Base-by-base conservation (phyloP, 164 flowering plant species). In the Kalanchoe fedtschenkoi region DNA sequence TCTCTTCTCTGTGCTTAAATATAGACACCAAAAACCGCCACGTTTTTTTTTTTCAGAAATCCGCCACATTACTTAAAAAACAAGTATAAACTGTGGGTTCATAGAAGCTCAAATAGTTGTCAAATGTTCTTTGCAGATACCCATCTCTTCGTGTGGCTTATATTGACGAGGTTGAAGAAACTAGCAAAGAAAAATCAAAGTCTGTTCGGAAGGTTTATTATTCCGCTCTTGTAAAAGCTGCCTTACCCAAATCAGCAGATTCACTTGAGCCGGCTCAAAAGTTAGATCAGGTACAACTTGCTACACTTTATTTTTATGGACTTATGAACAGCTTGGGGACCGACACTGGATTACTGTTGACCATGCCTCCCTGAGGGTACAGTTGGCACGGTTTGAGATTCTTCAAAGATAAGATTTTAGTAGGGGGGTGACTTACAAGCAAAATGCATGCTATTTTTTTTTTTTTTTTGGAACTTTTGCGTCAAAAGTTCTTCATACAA, bases 81-180 rank as follows among this genome's bases (percentile, higher is more conserved):
- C 30, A 22, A 1, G 55, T 47, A 14, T 47, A 6, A 6, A 47
- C 9, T 47, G 3, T 47, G 26, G 2, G 17, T 3, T 47, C 2
- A 47, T 47, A 22, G 55, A 47, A 47, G 30, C 30, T 51, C 7
- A 26, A 11, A 38, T 14, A 44, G 39, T 32, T 17, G 21, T 19
- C n/a, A 56, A 67, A 39, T 60, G 62, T 14, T 62, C 51, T 22
- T 58, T 43, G 67, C 74, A 80, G 84, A 58, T 82, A 80, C 46
- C 83, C 83, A 22, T 78, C 86, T 62, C 77, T 82, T 47, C 83
- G 86, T 26, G 86, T 82, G 30, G 86, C 86, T 62, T 82, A 78
- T 58, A 77, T 82, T 67, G 86, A 82, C 57, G 86, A 82, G 67
- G 76, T 80, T 68, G 86, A 82, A 71, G 73, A 75, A 66, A 60